A percentile compares a stretch with the other conserved stretches of the same genome.
Evolutionary conservation across 108 stramenopile genomes (phyloP).

Genomic region (Cylindrotheca fusiformis): DNA sequence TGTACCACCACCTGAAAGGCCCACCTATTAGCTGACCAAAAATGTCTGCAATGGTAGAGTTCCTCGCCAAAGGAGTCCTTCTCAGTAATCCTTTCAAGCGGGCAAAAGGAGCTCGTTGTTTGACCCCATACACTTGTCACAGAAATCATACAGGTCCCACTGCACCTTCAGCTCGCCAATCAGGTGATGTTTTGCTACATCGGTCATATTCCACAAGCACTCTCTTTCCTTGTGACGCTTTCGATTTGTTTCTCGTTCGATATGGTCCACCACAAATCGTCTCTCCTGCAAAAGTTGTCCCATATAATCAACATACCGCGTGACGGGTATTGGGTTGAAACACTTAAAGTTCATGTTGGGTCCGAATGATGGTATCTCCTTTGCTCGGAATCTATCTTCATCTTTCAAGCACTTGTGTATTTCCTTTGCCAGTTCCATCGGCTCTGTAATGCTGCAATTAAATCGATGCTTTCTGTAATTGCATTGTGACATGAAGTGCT

Average conservation of each 20-base stretch:
- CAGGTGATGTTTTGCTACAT: background rate
- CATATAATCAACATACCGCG: constrained; percentile 3
- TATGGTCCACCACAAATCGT: background rate
- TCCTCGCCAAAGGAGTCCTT: too few relatives aligned
- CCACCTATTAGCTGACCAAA: too few relatives aligned
- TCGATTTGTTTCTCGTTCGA: background rate
- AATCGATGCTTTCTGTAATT: constrained; percentile 13
- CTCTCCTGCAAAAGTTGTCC: background rate
- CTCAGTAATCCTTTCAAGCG: too few relatives aligned
- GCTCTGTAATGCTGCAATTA: constrained; percentile 11
- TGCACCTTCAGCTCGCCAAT: background rate
- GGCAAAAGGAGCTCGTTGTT: background rate
- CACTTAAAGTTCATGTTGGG: background rate
- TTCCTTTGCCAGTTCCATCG: background rate
- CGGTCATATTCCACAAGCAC: background rate
- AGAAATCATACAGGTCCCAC: too few relatives aligned
- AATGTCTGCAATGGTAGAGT: too few relatives aligned
- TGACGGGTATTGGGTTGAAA: constrained; percentile 1
- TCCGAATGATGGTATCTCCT: background rate
- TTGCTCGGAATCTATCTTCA: background rate
- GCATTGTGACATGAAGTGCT: constrained; percentile 38
- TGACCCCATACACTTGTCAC: background rate
- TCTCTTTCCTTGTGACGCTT: constrained; percentile 4
- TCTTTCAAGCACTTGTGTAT: background rate
- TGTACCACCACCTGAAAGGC: too few relatives aligned